Base-by-base conservation (phyloP, 2,329 filamentous ascomycete genomes). In the Microdochium bolleyi region DNA sequence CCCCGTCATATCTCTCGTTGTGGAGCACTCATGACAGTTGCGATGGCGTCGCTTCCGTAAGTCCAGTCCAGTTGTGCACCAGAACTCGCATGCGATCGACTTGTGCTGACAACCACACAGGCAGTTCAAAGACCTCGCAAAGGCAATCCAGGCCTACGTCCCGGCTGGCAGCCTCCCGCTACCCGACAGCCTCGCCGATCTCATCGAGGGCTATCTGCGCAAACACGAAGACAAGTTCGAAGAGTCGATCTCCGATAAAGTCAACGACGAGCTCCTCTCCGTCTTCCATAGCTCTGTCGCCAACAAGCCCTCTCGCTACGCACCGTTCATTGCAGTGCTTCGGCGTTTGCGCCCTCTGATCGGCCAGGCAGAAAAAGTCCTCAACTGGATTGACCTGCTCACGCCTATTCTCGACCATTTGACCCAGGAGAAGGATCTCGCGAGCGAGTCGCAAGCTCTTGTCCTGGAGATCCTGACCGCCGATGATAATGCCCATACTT, bases 361-460 rank as follows among this genome's bases (percentile, higher is more conserved):
- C 52, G 78, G 77, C 53, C 82, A 82, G 11, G 77, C 84, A 2
- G 75, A 79, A 32, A 79, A 84, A 52, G 68, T 89, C 52, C 69
- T 84, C 52, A 77, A 84, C 54, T 94, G 89, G 89, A 90, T 88
- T 78, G 80, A 87, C 48, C 70, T 79, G 56, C 72, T 85, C 14
- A 67, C 84, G 48, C 80, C 83, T 0, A 75, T 81, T 2, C 60
- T 76, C 27, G 65, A 82, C 55, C 72, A 78, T 49, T 69, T 85
- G 10, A 78, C 77, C 14, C 76, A 81, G 51, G 84, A 87, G 61
- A 84, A 83, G 61, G 77, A 74, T 5, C 73, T 87, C 52, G 76
- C 87, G 41, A 74, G 78, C 32, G 86, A 89, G 65, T 80, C 82
- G 1, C 75, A 83, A 51, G 78, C 80, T n/a, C 80, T 83, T 52